Conservation (phyloP, 768 basidiomycete species). For the Psilocybe azurescens region DNA sequence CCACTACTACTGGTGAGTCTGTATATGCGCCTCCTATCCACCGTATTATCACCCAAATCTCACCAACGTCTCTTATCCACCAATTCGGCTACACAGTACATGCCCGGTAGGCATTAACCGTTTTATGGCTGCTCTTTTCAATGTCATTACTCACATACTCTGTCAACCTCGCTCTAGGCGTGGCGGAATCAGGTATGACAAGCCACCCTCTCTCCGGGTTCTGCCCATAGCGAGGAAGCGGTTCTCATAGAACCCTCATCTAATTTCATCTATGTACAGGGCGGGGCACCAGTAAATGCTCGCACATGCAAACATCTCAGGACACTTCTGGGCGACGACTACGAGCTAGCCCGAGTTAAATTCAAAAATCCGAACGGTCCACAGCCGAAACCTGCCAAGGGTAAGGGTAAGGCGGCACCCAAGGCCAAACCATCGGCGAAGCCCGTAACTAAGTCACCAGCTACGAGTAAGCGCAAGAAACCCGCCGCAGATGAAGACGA, state of each 20-base stretch:
- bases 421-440: slow-evolving; percentile 20
- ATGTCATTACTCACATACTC: neutral
- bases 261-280: slow-evolving; percentile 15
- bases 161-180: slow-evolving; percentile 24
- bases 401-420: slow-evolving; percentile 26
- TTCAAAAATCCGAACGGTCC: slow-evolving; percentile 46
- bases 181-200: slow-evolving; percentile 33
- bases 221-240: neutral
- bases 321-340: slow-evolving; percentile 48
- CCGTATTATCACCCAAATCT: neutral
- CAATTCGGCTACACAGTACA: slow-evolving; percentile 21
- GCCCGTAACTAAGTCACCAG: slow-evolving; percentile 15
- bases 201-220: neutral
- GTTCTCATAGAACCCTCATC: neutral
- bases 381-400: slow-evolving; percentile 24
- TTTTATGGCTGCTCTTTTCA: slow-evolving; percentile 5
- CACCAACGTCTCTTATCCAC: neutral
- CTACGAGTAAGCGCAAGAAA: slow-evolving; percentile 23
- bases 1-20: slow-evolving; percentile 40
- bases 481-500: slow-evolving; percentile 34
- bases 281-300: slow-evolving; percentile 47
- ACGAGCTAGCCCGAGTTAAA: slow-evolving; percentile 50
- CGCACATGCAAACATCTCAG: slow-evolving; percentile 55
- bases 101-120: slow-evolving; percentile 30
- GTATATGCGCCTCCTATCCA: neutral